phyloP scores from a whole-genome alignment of 176 grass and related monocot species.

The sorghum (Sorghum bicolor) region DNA sequence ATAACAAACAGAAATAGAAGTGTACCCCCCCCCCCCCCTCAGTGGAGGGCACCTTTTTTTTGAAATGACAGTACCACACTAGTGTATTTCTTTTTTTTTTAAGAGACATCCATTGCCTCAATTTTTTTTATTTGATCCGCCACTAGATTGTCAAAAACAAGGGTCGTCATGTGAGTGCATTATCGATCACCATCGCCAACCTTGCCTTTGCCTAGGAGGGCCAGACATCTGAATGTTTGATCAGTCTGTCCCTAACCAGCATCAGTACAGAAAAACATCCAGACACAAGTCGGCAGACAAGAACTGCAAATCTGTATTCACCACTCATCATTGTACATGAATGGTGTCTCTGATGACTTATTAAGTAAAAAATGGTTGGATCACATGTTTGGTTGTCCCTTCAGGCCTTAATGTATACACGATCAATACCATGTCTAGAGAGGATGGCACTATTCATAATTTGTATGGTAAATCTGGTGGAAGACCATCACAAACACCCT shows the following conservation, averaged over 20 bases:
- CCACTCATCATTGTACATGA: background rate
- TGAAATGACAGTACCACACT: background rate
- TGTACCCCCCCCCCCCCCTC: background rate
- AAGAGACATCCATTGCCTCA: background rate
- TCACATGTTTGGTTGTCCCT: background rate
- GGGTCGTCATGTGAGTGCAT: background rate
- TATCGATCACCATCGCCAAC: background rate
- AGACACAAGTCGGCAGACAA: background rate
- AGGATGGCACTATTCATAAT: background rate
- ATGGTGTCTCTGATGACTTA: no score
- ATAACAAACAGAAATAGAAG: background rate
- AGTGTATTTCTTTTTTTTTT: background rate
- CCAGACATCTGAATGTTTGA: background rate
- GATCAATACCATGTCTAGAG: background rate
- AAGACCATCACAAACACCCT: background rate
- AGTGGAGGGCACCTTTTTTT: background rate
- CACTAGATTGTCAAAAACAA: background rate
- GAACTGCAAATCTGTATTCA: background rate
- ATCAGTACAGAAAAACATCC: background rate
- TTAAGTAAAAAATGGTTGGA: background rate
- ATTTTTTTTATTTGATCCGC: background rate
- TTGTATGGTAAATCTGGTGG: constrained; percentile 24
- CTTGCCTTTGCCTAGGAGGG: background rate
- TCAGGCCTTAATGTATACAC: constrained; percentile 31
- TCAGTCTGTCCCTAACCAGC: background rate